Percentiles rank a stretch among this genome's conserved stretches.
phyloP scores from a whole-genome alignment of 2,329 filamentous ascomycete species.

The Mycocentrospora acerina region DNA sequence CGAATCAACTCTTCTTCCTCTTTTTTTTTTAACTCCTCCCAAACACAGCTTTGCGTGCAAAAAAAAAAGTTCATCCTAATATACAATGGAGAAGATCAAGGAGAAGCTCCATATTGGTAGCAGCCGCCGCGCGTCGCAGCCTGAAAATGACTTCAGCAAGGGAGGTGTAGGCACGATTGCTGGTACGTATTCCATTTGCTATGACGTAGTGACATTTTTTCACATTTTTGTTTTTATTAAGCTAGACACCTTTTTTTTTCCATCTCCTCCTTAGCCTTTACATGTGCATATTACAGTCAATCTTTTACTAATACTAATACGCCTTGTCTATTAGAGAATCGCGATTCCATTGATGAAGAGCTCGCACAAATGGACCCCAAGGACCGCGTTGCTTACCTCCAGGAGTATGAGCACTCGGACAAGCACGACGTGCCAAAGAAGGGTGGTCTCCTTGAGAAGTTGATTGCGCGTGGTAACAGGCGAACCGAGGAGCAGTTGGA shows the following conservation, averaged over 20 bases:
- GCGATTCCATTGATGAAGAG: constrained; percentile 36
- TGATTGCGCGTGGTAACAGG: constrained; percentile 40
- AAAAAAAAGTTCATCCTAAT: not conserved
- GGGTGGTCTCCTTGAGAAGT: constrained; percentile 34
- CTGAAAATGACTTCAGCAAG: constrained; percentile 18
- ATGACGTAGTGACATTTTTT: too few relatives aligned
- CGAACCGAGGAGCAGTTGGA: constrained; percentile 36
- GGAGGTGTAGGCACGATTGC: constrained; percentile 21
- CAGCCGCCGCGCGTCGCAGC: constrained; percentile 33
- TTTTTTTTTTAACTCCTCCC: not conserved
- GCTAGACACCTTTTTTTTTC: too few relatives aligned
- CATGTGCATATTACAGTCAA: too few relatives aligned
- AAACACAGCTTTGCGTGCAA: too few relatives aligned
- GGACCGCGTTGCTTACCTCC: constrained; percentile 37
- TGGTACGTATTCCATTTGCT: too few relatives aligned
- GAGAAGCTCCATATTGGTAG: constrained; percentile 39
- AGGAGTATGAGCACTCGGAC: constrained; percentile 40
- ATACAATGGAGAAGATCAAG: constrained; percentile 39
- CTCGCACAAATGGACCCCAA: constrained; percentile 34
- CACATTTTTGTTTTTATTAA: too few relatives aligned
- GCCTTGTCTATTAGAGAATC: constrained; percentile 22
- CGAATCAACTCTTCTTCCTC: not conserved
- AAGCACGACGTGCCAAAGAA: constrained; percentile 33
- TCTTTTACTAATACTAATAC: constrained; percentile 1
- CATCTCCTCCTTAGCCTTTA: too few relatives aligned